phyloP scores from a whole-genome alignment of 2,329 filamentous ascomycete genomes.

The Coleophoma crateriformis region DNA sequence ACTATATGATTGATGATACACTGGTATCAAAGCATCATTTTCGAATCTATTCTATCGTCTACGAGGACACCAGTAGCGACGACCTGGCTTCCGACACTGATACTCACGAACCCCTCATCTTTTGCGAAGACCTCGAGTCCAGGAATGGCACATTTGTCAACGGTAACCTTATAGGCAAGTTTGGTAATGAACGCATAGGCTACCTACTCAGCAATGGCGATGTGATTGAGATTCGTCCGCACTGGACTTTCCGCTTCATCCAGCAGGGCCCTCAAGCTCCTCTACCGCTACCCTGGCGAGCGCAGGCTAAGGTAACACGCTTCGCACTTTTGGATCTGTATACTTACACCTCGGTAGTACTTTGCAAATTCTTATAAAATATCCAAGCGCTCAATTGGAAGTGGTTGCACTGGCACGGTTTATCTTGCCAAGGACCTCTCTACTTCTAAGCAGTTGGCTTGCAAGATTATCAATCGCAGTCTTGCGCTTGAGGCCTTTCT shows the following conservation, averaged over 20 bases:
- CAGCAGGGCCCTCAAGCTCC: slow-evolving; percentile 12
- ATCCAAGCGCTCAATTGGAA: slow-evolving; percentile 43
- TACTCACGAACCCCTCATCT: slow-evolving; percentile 34
- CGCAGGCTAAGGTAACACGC: no score
- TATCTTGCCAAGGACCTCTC: slow-evolving; percentile 45
- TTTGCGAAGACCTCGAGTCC: slow-evolving; percentile 51
- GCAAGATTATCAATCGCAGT: slow-evolving; percentile 52
- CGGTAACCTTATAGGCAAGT: slow-evolving; percentile 36
- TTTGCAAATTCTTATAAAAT: slow-evolving; percentile 37
- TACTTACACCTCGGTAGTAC: no score
- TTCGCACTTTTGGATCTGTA: no score
- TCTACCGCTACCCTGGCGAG: no score
- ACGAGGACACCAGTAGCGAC: slow-evolving; percentile 30
- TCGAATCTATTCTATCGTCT: slow-evolving; percentile 48
- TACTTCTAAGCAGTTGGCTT: slow-evolving; percentile 57
- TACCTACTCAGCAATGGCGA: slow-evolving; percentile 47
- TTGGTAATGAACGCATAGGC: slow-evolving; percentile 27
- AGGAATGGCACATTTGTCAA: slow-evolving; percentile 50
- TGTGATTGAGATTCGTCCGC: slow-evolving; percentile 33
- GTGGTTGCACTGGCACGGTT: slow-evolving; percentile 47
- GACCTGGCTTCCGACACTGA: slow-evolving; percentile 5
- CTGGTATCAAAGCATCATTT: slow-evolving; percentile 47
- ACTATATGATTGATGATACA: slow-evolving; percentile 33
- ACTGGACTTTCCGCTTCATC: slow-evolving; percentile 30
- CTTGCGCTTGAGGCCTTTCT: slow-evolving; percentile 10